phyloP scores from a whole-genome alignment of 1,284 basidiomycete genomes.

The Cystobasidiaceae sp. region DNA sequence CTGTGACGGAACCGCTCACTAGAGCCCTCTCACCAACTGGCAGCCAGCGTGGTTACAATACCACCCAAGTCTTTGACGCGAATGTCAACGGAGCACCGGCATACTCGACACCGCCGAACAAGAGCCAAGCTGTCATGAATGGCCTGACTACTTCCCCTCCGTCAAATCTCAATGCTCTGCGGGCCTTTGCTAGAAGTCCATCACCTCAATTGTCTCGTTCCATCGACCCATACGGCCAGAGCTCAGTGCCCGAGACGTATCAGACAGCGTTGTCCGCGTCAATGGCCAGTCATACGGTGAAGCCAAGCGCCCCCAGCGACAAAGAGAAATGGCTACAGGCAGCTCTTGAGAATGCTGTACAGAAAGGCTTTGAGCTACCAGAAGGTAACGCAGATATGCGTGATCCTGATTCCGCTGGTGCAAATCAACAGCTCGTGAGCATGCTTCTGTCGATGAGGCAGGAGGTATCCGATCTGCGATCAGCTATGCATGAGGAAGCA shows the following conservation, averaged over 20 bases:
- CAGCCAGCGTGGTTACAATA: background rate
- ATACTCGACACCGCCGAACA: conserved; percentile 22
- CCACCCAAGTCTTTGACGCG: background rate
- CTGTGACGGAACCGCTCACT: conserved; percentile 43
- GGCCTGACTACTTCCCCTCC: conserved; percentile 6
- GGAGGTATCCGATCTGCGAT: conserved; percentile 80
- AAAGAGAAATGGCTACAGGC: conserved; percentile 36
- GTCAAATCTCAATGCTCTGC: conserved; percentile 11
- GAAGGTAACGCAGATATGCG: conserved; percentile 14
- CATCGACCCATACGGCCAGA: conserved; percentile 11
- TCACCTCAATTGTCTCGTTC: conserved; percentile 17
- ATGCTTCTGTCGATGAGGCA: conserved; percentile 80
- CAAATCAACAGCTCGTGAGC: conserved; percentile 58
- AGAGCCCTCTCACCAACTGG: conserved; percentile 21
- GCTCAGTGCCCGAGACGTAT: background rate
- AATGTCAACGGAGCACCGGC: conserved; percentile 1
- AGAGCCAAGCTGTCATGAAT: conserved; percentile 7
- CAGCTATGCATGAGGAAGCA: conserved; percentile 66
- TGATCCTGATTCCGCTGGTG: conserved; percentile 40
- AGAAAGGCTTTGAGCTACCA: conserved; percentile 33
- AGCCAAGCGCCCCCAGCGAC: background rate
- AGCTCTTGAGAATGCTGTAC: conserved; percentile 37
- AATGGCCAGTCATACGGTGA: background rate
- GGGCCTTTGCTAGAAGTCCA: conserved; percentile 20
- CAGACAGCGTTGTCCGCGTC: conserved; percentile 4